Conservation (phyloP, 768 basidiomycete genomes). For the Lentinula detonsa region DNA sequence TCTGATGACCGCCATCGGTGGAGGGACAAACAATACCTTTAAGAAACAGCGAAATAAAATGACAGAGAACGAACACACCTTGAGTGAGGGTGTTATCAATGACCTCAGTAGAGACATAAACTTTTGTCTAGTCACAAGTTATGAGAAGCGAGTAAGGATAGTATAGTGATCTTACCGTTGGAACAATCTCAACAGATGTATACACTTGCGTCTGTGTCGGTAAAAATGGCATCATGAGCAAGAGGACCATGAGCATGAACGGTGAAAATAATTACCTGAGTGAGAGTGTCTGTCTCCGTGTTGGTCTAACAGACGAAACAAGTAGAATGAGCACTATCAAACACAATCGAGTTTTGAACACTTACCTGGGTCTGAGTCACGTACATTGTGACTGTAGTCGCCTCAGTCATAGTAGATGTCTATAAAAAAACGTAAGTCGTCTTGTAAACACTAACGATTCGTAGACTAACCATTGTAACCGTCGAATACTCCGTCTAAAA, state of each 20-base stretch:
- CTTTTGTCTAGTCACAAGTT: conserved; percentile 8
- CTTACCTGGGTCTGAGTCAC: conserved; percentile 36
- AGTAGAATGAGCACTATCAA: conserved; percentile 11
- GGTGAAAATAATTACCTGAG: conserved; percentile 9
- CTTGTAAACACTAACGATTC: not conserved
- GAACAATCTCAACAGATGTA: conserved; percentile 49
- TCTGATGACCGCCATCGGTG: conserved; percentile 18
- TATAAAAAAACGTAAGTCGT: not conserved
- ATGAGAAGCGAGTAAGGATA: not conserved
- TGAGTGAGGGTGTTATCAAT: conserved; percentile 50
- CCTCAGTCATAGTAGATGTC: conserved; percentile 31
- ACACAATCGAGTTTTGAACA: not conserved
- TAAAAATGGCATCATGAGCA: not conserved
- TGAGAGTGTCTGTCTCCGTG: conserved; percentile 12
- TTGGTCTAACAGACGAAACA: not conserved
- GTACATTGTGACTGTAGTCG: conserved; percentile 33
- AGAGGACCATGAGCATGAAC: not conserved
- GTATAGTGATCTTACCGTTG: conserved; percentile 38
- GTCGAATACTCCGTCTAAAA: conserved; percentile 9
- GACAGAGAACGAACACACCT: not conserved
- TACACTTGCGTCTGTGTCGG: not conserved
- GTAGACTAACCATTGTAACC: conserved; percentile 10
- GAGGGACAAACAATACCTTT: not conserved
- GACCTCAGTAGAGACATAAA: conserved; percentile 63
- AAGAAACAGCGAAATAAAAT: not conserved